phyloP scores from a whole-genome alignment of 1,284 basidiomycete genomes.

The Lignosus rhinocerotis region DNA sequence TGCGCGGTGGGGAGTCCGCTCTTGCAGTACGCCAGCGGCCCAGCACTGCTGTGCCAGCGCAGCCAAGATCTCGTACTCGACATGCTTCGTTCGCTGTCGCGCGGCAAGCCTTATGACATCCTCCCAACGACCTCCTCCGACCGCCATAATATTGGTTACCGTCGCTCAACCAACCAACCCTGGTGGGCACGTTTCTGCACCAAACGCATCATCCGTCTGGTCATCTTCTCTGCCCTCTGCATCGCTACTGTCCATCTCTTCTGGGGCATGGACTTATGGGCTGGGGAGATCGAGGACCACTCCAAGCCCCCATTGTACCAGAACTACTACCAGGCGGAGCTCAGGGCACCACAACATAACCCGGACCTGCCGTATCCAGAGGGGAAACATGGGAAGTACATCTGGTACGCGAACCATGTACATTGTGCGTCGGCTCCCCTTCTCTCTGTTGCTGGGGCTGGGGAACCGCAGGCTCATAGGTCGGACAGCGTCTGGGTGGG shows the following conservation, averaged over 20 bases:
- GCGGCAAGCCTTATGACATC: background rate
- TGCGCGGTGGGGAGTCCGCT: no score
- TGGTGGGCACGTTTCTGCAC: constrained; percentile 16
- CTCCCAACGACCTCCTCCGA: constrained; percentile 11
- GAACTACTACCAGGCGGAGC: constrained; percentile 46
- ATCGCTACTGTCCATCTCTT: constrained; percentile 11
- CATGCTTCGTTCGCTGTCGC: constrained; percentile 20
- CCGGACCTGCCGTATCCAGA: constrained; percentile 42
- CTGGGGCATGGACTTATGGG: constrained; percentile 6
- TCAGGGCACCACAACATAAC: constrained; percentile 47
- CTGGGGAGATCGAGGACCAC: background rate
- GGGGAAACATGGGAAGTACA: constrained; percentile 44
- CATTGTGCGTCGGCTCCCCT: constrained; percentile 31
- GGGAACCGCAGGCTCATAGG: background rate
- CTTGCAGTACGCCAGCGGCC: no score
- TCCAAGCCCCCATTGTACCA: constrained; percentile 46
- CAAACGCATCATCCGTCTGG: constrained; percentile 14
- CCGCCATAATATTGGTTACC: background rate
- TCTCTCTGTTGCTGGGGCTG: background rate
- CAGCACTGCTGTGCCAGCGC: no score
- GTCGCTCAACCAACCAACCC: background rate
- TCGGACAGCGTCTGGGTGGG: constrained; percentile 51
- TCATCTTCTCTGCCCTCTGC: constrained; percentile 4
- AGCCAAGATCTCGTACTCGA: background rate
- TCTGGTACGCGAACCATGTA: constrained; percentile 54